Percentiles rank a stretch among this genome's conserved stretches.
Evolutionary conservation across 495 filamentous ascomycete species (phyloP).

Genomic region (Bacidia gigantensis): DNA sequence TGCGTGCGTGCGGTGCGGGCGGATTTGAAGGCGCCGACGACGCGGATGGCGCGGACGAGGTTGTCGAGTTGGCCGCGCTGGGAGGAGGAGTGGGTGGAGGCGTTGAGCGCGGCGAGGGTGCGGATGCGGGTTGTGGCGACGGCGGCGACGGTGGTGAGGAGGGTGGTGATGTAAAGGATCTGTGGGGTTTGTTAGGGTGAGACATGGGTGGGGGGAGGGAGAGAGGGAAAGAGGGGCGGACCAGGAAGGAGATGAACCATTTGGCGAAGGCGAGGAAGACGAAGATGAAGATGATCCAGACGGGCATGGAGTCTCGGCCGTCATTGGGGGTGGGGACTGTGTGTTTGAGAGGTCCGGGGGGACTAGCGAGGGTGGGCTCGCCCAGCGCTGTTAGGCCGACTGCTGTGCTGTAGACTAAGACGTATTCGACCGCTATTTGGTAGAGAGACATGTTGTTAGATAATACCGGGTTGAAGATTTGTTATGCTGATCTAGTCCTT

Average conservation of each 20-base stretch:
- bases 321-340: neutral
- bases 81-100: conserved; percentile 9
- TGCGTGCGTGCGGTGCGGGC: conserved; percentile 1
- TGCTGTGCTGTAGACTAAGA: conserved; percentile 18
- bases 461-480: no score
- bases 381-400: conserved; percentile 15
- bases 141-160: conserved; percentile 14
- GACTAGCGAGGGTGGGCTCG: conserved; percentile 12
- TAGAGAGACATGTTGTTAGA: conserved; percentile 13
- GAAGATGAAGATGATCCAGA: conserved; percentile 16
- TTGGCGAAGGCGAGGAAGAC: conserved; percentile 9
- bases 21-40: conserved; percentile 8
- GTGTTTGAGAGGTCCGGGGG: conserved; percentile 4
- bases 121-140: conserved; percentile 10
- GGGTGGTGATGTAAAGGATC: conserved; percentile 15
- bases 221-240: neutral
- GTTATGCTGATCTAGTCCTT: no score
- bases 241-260: conserved; percentile 13
- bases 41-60: conserved; percentile 3
- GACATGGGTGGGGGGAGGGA: neutral
- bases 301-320: conserved; percentile 12
- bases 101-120: conserved; percentile 10
- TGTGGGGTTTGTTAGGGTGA: neutral
- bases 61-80: conserved; percentile 9
- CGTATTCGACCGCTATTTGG: conserved; percentile 16